Percentiles rank a stretch among this genome's conserved stretches.
phyloP scores from a whole-genome alignment of 352 stramenopile species.

The Aphanomyces stellatus region DNA sequence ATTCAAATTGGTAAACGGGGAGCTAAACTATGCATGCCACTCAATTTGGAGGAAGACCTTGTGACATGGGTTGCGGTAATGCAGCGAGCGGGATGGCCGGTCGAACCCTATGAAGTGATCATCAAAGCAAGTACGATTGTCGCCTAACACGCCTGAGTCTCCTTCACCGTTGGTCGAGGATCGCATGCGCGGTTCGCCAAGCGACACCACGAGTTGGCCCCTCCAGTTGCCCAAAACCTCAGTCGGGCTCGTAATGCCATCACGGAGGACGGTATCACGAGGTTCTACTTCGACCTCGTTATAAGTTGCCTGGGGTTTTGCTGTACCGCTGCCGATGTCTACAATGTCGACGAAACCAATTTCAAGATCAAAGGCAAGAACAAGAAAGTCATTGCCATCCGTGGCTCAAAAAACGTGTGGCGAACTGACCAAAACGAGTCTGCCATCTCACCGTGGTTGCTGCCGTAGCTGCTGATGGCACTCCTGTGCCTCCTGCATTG shows the following conservation, averaged over 20 bases:
- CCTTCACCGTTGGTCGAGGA: background rate
- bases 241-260: background rate
- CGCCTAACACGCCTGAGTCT: background rate
- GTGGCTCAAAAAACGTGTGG: background rate
- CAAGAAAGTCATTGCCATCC: background rate
- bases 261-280: background rate
- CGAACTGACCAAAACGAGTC: background rate
- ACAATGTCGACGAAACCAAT: constrained; percentile 2
- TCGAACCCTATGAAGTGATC: background rate
- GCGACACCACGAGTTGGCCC: background rate
- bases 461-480: background rate
- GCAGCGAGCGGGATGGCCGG: background rate
- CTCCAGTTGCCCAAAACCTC: background rate
- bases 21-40: background rate
- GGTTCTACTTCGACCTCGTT: background rate
- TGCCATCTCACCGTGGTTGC: background rate
- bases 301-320: background rate
- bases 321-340: background rate
- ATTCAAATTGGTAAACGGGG: background rate
- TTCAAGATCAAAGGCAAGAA: background rate
- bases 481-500: background rate
- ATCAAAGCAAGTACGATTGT: background rate
- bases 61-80: background rate
- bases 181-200: background rate
- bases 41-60: background rate